These are phyloP conservation scores for Omphalea diandra DNA, from an alignment of 441 rosid species.

Conservation along the genomic window DNA sequence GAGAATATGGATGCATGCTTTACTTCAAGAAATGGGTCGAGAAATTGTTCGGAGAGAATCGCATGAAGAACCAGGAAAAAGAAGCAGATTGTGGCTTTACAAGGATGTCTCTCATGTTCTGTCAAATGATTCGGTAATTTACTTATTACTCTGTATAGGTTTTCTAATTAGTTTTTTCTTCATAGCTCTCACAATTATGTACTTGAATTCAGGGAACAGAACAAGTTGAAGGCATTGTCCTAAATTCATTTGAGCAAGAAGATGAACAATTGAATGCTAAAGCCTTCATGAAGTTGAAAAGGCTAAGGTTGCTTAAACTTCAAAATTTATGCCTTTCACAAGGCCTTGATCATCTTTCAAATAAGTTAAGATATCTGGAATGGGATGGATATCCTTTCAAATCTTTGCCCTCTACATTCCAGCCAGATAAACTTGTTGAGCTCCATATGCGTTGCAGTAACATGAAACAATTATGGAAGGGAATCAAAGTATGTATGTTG, in stretches of 20 bases:
- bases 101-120: slow-evolving; percentile 20
- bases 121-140: slow-evolving; percentile 16
- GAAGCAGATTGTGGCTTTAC: slow-evolving; percentile 43
- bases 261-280: slow-evolving; percentile 5
- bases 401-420: slow-evolving; percentile 19
- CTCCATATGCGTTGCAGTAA: slow-evolving; percentile 16
- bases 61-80: slow-evolving; percentile 31
- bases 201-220: slow-evolving; percentile 25
- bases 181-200: background rate
- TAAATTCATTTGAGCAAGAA: slow-evolving; percentile 6
- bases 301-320: slow-evolving; percentile 24
- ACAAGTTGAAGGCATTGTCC: slow-evolving; percentile 25
- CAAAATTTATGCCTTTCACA: slow-evolving; percentile 1
- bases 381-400: slow-evolving; percentile 21
- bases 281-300: slow-evolving; percentile 28
- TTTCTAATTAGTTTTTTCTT: background rate
- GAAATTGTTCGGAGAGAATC: slow-evolving; percentile 38
- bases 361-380: background rate
- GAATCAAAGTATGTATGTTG: slow-evolving; percentile 5
- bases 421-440: slow-evolving; percentile 13
- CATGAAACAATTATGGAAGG: slow-evolving; percentile 17
- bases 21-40: slow-evolving; percentile 51
- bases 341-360: slow-evolving; percentile 14
- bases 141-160: background rate
- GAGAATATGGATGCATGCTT: slow-evolving; percentile 20